These are phyloP conservation scores for Schizonepeta tenuifolia DNA, from an alignment of 257 asterid species.

Conservation along the genomic window DNA sequence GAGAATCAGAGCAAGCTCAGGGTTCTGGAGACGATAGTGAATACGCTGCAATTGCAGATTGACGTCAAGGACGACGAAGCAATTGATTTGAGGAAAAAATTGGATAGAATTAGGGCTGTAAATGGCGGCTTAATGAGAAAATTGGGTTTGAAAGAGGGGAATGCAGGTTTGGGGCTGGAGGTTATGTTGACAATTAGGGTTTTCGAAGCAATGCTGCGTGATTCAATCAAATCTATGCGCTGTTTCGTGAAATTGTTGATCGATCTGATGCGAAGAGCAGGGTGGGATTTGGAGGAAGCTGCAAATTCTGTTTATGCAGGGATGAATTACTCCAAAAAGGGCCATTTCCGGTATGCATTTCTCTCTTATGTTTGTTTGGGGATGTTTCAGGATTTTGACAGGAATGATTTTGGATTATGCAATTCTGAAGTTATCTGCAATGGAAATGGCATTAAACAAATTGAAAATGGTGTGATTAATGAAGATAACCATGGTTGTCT, in stretches of 20 bases:
- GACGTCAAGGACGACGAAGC: conserved; percentile 87
- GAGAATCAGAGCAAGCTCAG: conserved; percentile 99
- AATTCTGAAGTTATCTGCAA: conserved; percentile 39
- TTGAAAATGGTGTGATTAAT: conserved; percentile 33
- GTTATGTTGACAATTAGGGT: conserved; percentile 74
- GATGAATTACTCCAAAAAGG: conserved; percentile 55
- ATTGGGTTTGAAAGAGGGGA: conserved; percentile 49
- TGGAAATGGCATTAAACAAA: conserved; percentile 35
- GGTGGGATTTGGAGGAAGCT: conserved; percentile 90
- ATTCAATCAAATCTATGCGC: conserved; percentile 63
- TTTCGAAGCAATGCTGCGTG: conserved; percentile 79
- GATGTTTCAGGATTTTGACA: conserved; percentile 77
- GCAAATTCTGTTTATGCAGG: conserved; percentile 62
- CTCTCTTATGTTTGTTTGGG: conserved; percentile 75
- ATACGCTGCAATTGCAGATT: conserved; percentile 70
- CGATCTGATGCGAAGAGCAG: conserved; percentile 72
- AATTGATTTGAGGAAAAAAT: conserved; percentile 56
- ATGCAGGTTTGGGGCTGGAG: conserved; percentile 44
- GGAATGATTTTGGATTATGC: conserved; percentile 58
- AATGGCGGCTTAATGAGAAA: conserved; percentile 54
- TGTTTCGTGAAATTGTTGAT: conserved; percentile 71
- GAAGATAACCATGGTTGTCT: conserved; percentile 40
- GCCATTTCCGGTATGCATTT: conserved; percentile 75
- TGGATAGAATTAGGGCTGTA: conserved; percentile 45
- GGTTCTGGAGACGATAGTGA: conserved; percentile 83